phyloP scores from a whole-genome alignment of 2,329 filamentous ascomycete species.

The Ophiocordyceps sinensis region DNA sequence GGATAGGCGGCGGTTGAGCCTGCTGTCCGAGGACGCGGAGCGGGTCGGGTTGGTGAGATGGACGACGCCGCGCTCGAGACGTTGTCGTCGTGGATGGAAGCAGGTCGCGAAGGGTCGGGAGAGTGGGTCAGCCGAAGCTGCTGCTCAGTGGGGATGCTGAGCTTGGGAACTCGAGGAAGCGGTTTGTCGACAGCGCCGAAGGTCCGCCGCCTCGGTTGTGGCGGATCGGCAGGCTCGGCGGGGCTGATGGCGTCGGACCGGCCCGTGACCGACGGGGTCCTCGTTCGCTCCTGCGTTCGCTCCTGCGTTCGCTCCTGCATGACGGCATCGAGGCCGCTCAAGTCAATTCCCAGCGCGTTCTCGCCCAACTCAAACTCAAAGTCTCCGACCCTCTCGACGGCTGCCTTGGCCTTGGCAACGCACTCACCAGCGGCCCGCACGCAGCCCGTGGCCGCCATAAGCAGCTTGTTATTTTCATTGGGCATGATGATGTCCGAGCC shows the following conservation, averaged over 20 bases:
- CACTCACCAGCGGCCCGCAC: slow-evolving; percentile 86
- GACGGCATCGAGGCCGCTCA: slow-evolving; percentile 33
- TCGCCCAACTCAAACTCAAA: slow-evolving; percentile 70
- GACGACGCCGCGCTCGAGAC: slow-evolving; percentile 29
- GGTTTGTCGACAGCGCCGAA: slow-evolving; percentile 48
- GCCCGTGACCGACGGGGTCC: slow-evolving; percentile 17
- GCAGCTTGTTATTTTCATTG: slow-evolving; percentile 60
- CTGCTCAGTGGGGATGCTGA: slow-evolving; percentile 25
- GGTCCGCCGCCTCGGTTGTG: slow-evolving; percentile 22
- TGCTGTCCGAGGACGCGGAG: slow-evolving; percentile 41
- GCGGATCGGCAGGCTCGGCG: slow-evolving; percentile 23
- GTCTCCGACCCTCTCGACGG: slow-evolving; percentile 80
- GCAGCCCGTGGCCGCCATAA: slow-evolving; percentile 70
- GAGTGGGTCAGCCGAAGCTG: slow-evolving; percentile 9
- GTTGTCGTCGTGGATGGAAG: slow-evolving; percentile 26
- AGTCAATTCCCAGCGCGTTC: slow-evolving; percentile 38
- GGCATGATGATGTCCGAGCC: slow-evolving; percentile 67
- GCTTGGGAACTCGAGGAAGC: slow-evolving; percentile 48
- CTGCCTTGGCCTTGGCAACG: slow-evolving; percentile 68
- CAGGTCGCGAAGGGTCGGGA: slow-evolving; percentile 25
- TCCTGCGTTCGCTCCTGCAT: slow-evolving; percentile 17
- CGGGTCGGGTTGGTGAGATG: slow-evolving; percentile 30
- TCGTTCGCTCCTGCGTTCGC: slow-evolving; percentile 17
- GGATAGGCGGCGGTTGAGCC: slow-evolving; percentile 39
- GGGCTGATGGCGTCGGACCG: slow-evolving; percentile 23